These are phyloP conservation scores for Pythium guiyangense DNA, from an alignment of 352 stramenopile species.

Conservation along the genomic window DNA sequence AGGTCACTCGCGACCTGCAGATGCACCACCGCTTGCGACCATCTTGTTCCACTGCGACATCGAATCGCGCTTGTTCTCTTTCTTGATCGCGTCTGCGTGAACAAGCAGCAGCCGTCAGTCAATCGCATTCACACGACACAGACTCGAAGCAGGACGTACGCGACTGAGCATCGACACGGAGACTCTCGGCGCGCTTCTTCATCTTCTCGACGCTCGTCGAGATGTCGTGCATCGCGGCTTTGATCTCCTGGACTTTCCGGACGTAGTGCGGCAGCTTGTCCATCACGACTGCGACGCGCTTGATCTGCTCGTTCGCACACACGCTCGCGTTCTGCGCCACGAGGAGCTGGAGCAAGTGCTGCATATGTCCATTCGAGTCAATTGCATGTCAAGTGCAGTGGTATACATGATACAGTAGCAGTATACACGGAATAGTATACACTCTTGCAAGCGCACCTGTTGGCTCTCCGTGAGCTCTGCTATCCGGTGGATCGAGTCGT, in stretches of 20 bases:
- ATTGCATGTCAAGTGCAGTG: too few species aligned
- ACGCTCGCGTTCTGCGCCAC: slow-evolving; percentile 43
- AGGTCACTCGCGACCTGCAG: not conserved
- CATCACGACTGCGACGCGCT: slow-evolving; percentile 58
- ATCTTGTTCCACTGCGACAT: slow-evolving; percentile 77
- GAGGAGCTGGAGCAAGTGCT: slow-evolving; percentile 53
- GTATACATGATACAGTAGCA: too few species aligned
- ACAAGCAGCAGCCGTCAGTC: not conserved
- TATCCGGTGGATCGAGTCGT: slow-evolving; percentile 69
- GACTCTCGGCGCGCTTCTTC: slow-evolving; percentile 59
- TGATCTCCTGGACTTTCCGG: slow-evolving; percentile 62
- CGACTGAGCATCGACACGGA: slow-evolving; percentile 73
- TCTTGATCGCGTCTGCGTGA: slow-evolving; percentile 82
- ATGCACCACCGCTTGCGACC: slow-evolving; percentile 25
- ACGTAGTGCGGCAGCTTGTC: slow-evolving; percentile 68
- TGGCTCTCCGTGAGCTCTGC: slow-evolving; percentile 50
- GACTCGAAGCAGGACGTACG: slow-evolving; percentile 34
- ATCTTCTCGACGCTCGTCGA: slow-evolving; percentile 53
- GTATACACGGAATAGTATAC: too few species aligned
- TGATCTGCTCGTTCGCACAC: slow-evolving; percentile 50
- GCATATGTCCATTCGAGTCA: too few species aligned
- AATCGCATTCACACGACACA: too few species aligned
- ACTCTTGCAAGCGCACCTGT: slow-evolving; percentile 20
- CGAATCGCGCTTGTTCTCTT: slow-evolving; percentile 71
- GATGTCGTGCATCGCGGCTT: slow-evolving; percentile 57